phyloP scores from a whole-genome alignment of 192 early-diverging fungal species.

The Geranomyces michiganensis region DNA sequence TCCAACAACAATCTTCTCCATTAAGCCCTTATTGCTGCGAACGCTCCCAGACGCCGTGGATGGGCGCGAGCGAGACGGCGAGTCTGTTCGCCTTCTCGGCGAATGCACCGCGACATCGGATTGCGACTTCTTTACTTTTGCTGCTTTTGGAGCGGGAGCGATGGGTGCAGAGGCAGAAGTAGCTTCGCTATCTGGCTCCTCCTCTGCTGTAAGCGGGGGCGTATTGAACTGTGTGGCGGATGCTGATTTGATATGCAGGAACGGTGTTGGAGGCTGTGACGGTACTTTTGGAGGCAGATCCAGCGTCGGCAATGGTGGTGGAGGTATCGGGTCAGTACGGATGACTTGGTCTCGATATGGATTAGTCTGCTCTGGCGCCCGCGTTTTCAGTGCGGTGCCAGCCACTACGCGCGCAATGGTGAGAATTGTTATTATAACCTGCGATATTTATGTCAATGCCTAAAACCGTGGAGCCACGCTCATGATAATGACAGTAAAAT shows the following conservation, averaged over 20 bases:
- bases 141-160: background rate
- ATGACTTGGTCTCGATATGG: conserved; percentile 24
- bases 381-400: conserved; percentile 29
- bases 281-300: conserved; percentile 1
- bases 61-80: conserved; percentile 12
- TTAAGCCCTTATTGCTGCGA: conserved; percentile 12
- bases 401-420: conserved; percentile 67
- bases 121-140: conserved; percentile 19
- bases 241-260: conserved; percentile 17
- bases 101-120: conserved; percentile 7
- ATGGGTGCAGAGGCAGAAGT: background rate
- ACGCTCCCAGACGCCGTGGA: conserved; percentile 16
- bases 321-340: background rate
- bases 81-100: conserved; percentile 18
- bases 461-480: conserved; percentile 43
- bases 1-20: conserved; percentile 43
- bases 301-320: background rate
- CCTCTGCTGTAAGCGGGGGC: background rate
- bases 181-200: background rate
- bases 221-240: conserved; percentile 16
- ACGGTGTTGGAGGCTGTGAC: background rate
- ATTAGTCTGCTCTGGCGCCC: conserved; percentile 13
- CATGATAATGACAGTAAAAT: conserved; percentile 15
- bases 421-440: conserved; percentile 75
- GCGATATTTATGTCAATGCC: conserved; percentile 22